These are phyloP conservation scores for Begonia masoniana DNA, from an alignment of 306 rosid genomes.

Conservation along the genomic window DNA sequence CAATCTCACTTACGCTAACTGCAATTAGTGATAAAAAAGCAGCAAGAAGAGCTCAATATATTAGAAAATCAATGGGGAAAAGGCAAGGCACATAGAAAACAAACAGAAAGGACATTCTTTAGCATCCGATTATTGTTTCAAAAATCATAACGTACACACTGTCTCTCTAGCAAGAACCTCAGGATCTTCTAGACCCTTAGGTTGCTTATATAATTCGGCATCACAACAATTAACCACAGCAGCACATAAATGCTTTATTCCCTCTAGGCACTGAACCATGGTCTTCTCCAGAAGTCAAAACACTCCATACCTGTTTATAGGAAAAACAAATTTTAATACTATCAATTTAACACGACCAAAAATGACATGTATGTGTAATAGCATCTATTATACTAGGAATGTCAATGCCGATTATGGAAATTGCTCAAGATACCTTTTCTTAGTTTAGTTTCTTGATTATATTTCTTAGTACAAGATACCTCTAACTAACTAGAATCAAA, in stretches of 20 bases:
- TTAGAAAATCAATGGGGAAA: not conserved
- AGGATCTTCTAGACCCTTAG: slow-evolving; percentile 61
- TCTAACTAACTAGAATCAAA: too few species aligned
- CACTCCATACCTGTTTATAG: slow-evolving; percentile 60
- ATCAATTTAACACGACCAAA: too few species aligned
- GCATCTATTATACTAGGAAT: too few species aligned
- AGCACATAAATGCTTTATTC: slow-evolving; percentile 59
- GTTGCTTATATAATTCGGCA: slow-evolving; percentile 34
- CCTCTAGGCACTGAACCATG: slow-evolving; percentile 83
- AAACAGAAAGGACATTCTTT: too few species aligned
- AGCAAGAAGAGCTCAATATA: not conserved
- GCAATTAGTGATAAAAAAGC: slow-evolving; percentile 18
- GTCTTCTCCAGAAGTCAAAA: slow-evolving; percentile 51
- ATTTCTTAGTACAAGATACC: too few species aligned
- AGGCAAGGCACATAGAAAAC: too few species aligned
- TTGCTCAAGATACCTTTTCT: too few species aligned
- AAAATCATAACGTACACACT: slow-evolving; percentile 48
- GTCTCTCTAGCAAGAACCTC: slow-evolving; percentile 83
- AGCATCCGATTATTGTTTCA: not conserved
- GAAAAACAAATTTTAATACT: not conserved
- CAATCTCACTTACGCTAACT: slow-evolving; percentile 85
- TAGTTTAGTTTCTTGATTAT: too few species aligned
- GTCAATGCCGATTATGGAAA: too few species aligned
- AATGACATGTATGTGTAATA: too few species aligned
- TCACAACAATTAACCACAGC: slow-evolving; percentile 46